A percentile compares a stretch with the other conserved stretches of the same genome.
Evolutionary conservation across 352 stramenopile species (phyloP).

Genomic region (Pythium brassicae): DNA sequence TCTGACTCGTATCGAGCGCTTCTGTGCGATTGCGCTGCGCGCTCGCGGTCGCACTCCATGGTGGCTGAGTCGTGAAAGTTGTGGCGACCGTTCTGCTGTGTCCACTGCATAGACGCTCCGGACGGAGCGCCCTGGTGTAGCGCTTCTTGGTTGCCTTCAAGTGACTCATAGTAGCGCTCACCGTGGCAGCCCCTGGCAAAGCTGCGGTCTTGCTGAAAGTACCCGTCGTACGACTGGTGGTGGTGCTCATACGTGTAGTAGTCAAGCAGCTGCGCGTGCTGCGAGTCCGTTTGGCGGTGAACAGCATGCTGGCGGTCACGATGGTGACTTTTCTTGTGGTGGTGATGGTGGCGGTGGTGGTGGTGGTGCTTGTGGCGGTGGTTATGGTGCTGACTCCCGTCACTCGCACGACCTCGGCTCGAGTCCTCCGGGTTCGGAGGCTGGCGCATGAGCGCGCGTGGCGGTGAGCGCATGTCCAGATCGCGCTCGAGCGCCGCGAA

Average conservation of each 20-base stretch:
- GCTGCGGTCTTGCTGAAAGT: slow-evolving; percentile 1
- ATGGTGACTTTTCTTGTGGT: slow-evolving; percentile 13
- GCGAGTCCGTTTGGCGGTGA: slow-evolving; percentile 11
- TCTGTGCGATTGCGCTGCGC: background rate
- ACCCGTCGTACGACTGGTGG: slow-evolving; percentile 1
- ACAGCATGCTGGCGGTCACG: slow-evolving; percentile 2
- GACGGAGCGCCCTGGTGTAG: background rate
- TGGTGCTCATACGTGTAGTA: slow-evolving; percentile 9
- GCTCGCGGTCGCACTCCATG: background rate
- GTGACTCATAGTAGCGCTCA: slow-evolving; percentile 1
- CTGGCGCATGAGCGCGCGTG: slow-evolving; percentile 1
- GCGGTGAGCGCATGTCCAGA: background rate
- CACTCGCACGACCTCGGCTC: background rate
- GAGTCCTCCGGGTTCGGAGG: background rate
- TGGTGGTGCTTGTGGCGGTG: slow-evolving; percentile 13
- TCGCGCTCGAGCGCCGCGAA: slow-evolving; percentile 1
- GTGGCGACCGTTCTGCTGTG: background rate
- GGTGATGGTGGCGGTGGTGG: slow-evolving; percentile 12
- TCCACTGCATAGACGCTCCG: background rate
- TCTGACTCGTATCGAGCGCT: background rate
- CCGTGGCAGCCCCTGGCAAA: background rate
- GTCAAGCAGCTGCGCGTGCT: slow-evolving; percentile 1
- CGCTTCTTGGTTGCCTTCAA: background rate
- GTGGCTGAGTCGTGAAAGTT: background rate
- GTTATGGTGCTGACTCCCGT: slow-evolving; percentile 9